Base-by-base conservation (phyloP, 2,329 filamentous ascomycete genomes). In the Blastomyces silverae region DNA sequence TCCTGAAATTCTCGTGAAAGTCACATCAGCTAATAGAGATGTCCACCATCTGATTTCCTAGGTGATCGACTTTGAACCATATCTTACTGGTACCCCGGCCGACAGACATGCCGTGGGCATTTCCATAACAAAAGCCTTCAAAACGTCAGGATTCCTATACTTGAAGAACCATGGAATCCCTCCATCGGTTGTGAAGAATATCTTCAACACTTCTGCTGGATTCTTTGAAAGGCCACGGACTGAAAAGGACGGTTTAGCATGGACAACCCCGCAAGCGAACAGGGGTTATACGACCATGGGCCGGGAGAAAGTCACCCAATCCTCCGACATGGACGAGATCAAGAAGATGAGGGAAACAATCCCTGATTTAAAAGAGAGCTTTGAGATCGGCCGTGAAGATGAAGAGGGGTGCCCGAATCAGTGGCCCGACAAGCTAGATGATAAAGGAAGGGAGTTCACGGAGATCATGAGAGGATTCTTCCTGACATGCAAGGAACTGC, bases 121-220 rank as follows among this genome's bases (percentile, higher is more conserved):
- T 63, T 85, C 88, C 52, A 87, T 96, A 69, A 86, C 93, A 15
- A 74, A 86, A 63, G 92, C 90, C 53, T 96, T 97, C 79, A 89
- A 92, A 71, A 88, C 84, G 1, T 89, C 92, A 2, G 92, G 92
- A 65, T 96, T 97, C 80, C 85, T 97, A 73, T 96, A 96, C 77
- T 85, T 96, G 50, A 87, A 87, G 70, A 90, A 93, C 76, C 87
- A 93, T 69, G 85, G 89, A 52, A 88, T 96, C 66, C 77, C 86
- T 0, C 71, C 83, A 3, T 78, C 83, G 10, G 82, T 83, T 11
- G 79, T 91, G 15, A 75, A 83, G 66, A 76, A 82, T 65, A 83
- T 88, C 66, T 95, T 94, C 74, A 74, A 80, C 67, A 81, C 83
- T 64, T 92, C 89, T 5, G 86, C 87, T 61, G 78, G 80, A 67